Base-by-base conservation (phyloP, 768 basidiomycete species). In the Psilocybe subaeruginosa region DNA sequence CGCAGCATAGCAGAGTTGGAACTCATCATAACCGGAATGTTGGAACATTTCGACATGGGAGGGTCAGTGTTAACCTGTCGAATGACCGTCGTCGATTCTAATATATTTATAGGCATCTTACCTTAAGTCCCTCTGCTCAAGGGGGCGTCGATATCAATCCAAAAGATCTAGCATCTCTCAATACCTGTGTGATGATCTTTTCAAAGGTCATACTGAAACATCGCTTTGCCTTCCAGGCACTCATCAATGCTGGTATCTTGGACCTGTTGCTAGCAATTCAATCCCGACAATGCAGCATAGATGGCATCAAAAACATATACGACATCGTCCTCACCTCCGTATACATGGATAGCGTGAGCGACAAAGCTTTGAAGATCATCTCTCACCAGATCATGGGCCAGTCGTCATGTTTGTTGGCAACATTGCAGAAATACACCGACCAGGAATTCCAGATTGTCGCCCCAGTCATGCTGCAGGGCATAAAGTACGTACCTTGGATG, bases 201-300 rank as follows among this genome's bases (percentile, higher is more conserved):
- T 61, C 60, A 11, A 61, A 61, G 51, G 60, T 61, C 8, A 56
- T 61, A 17, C 60, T 61, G 19, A 56, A 61, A 27, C 60, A 61
- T 23, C 60, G 60, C 4, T 61, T 61, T 37, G 60, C 60, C 12
- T 56, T 61, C 27, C 60, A 61, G 14, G 54, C 60, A 16, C 33
- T 61, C 19, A 61, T 61, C 35, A 61, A 61, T 35, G 60, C 60
- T 51, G 60, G 60, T 8, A 61, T 61, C 16, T 45, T 61, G 8
- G 60, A 61, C n/a, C 47, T 61, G 37, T 31, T 61, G 12, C 48
- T 61, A 4, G 54, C 54, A 14, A 50, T 61, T 17, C 60, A 61
- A 52, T 47, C 49, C 33, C 47, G 60, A n/a, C 47, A 56, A 19
- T 61, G 54, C 60, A 61, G 54, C 23, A 45, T 61, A 16, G 60